A percentile compares a stretch with the other conserved stretches of the same genome.
Conservation (phyloP, 208 protist species). For the Leptomonas pyrrhocoris region DNA sequence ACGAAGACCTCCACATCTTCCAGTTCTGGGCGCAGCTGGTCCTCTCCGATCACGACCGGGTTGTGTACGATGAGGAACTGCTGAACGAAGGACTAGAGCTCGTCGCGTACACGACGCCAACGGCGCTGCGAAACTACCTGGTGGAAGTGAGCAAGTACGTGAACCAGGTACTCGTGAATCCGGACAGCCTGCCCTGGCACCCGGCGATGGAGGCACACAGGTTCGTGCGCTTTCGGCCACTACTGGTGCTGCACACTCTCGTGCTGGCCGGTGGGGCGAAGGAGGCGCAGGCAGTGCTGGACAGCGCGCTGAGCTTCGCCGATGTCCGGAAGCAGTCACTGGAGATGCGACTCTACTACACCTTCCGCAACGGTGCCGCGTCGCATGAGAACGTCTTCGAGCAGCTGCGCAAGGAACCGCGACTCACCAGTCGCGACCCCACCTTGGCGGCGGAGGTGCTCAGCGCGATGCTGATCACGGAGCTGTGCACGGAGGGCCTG, state of each 20-base stretch:
- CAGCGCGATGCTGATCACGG: slow-evolving; percentile 70
- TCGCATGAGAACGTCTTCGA: slow-evolving; percentile 58
- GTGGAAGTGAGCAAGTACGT: slow-evolving; percentile 52
- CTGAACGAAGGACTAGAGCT: slow-evolving; percentile 71
- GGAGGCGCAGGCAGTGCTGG: slow-evolving; percentile 25
- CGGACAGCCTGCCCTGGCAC: slow-evolving; percentile 18
- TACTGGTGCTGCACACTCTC: slow-evolving; percentile 40
- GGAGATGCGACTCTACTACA: slow-evolving; percentile 65
- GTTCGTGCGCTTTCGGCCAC: slow-evolving; percentile 64
- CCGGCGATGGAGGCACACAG: slow-evolving; percentile 18
- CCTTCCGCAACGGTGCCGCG: slow-evolving; percentile 43
- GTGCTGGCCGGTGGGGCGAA: slow-evolving; percentile 20
- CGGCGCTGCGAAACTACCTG: slow-evolving; percentile 57
- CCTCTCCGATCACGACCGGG: slow-evolving; percentile 54
- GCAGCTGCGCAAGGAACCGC: slow-evolving; percentile 43
- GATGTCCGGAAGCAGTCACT: slow-evolving; percentile 53
- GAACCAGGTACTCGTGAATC: slow-evolving; percentile 20
- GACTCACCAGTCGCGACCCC: slow-evolving; percentile 39
- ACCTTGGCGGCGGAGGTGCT: slow-evolving; percentile 67
- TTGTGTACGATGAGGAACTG: slow-evolving; percentile 69
- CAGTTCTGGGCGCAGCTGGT: slow-evolving; percentile 75
- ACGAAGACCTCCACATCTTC: slow-evolving; percentile 78
- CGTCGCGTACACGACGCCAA: slow-evolving; percentile 21
- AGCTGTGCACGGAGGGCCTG: slow-evolving; percentile 41
- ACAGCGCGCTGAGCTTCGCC: slow-evolving; percentile 30